These are phyloP conservation scores for Adansonia madagascariensis DNA, from an alignment of 441 rosid species.

Conservation along the genomic window DNA sequence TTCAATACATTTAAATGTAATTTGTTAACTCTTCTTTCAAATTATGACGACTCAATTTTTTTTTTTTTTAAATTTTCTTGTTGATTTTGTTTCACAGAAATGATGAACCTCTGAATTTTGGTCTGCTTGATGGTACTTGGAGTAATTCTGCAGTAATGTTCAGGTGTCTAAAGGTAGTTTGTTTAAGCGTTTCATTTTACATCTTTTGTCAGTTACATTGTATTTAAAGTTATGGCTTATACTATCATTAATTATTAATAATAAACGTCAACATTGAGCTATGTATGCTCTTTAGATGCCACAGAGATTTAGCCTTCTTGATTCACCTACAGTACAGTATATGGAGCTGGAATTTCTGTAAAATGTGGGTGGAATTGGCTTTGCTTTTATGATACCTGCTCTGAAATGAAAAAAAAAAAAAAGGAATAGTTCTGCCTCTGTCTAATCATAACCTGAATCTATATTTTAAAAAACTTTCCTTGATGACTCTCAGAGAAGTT, in stretches of 20 bases:
- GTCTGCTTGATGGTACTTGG: constrained; percentile 95
- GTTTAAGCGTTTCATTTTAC: constrained; percentile 3
- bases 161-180: constrained; percentile 74
- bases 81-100: constrained; percentile 39
- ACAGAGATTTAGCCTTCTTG: not conserved
- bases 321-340: not conserved
- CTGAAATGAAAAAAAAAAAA: not conserved
- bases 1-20: not conserved
- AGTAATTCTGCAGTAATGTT: constrained; percentile 94
- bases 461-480: constrained; percentile 13
- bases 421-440: not conserved
- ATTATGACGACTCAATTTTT: constrained; percentile 10
- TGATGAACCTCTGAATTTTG: constrained; percentile 58
- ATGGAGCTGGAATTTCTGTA: not conserved
- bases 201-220: not conserved
- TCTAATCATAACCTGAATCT: not conserved
- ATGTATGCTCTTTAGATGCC: not conserved
- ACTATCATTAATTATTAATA: not conserved
- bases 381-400: not conserved
- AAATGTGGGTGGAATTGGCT: not conserved
- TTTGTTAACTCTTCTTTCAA: constrained; percentile 17
- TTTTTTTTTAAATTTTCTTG: not conserved
- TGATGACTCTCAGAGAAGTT: constrained; percentile 10
- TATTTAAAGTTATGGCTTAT: not conserved
- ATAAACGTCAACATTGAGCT: not conserved